phyloP scores from a whole-genome alignment of 441 rosid genomes.

The Pelargonium cotyledonis region DNA sequence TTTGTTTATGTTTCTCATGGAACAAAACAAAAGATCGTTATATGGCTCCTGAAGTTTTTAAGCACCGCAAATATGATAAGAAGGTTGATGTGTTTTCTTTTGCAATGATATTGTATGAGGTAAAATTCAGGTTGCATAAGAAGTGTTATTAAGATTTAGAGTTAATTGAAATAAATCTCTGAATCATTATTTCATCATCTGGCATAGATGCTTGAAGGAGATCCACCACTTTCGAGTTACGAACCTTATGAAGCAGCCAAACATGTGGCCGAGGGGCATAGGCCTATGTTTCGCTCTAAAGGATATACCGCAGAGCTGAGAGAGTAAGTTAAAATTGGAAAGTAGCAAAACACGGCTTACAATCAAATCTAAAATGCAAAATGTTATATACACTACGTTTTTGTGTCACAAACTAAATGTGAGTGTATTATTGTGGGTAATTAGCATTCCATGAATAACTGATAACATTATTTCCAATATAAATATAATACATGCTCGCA shows the following conservation, averaged over 20 bases:
- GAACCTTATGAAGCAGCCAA: constrained; percentile 98
- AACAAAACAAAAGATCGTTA: constrained; percentile 69
- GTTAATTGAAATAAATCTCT: neutral
- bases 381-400: too few species aligned
- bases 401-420: too few species aligned
- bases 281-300: constrained; percentile 74
- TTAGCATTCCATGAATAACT: too few species aligned
- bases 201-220: constrained; percentile 92
- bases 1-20: constrained; percentile 8
- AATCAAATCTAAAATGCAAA: too few species aligned
- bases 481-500: too few species aligned
- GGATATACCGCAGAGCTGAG: constrained; percentile 61
- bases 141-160: constrained; percentile 9
- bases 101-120: constrained; percentile 95
- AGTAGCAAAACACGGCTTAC: too few species aligned
- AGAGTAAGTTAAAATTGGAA: constrained; percentile 51
- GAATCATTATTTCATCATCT: constrained; percentile 15
- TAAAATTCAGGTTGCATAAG: constrained; percentile 25
- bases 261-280: constrained; percentile 80
- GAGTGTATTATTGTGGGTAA: too few species aligned
- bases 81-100: constrained; percentile 98
- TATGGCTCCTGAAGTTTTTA: constrained; percentile 99
- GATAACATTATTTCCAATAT: too few species aligned
- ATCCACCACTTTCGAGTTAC: constrained; percentile 68
- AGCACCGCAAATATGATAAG: constrained; percentile 90